Base-by-base conservation (phyloP, 441 rosid genomes). In the Gossypium davidsonii region DNA sequence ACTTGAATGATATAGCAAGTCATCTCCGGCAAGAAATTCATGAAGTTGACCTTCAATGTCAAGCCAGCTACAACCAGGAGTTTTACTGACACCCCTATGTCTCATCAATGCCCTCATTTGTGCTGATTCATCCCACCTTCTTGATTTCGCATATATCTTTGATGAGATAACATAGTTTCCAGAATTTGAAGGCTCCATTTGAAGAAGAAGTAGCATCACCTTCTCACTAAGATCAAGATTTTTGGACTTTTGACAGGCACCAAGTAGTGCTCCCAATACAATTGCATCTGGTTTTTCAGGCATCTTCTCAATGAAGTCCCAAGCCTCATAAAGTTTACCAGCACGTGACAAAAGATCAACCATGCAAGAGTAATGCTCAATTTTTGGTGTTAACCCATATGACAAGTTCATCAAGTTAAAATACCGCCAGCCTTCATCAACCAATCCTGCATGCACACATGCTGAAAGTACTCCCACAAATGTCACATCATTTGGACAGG, bases 301-400 rank as follows among this genome's bases (percentile, higher is more conserved):
- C 90, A 84, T 90, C 74, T 74, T 87, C 74, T 83, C 82, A 70
- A 93, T 76, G 56, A 93, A 78, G 63, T 89, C 85, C 97, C 94
- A 91, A n/a, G 97, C 97, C 85, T 91, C 97, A 3, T 79, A 18
- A 21, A 93, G 73, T 74, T 68, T 70, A 25, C 98, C 97, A 37
- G 91, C 91, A 59, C 96, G 96, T 52, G 94, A 88, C 74, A 87
- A 74, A 57, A 93, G 97, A 80, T 93, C 98, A 67, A 91, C 88
- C 84, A 93, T 86, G 83, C 91, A 91, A 79, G 98, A 85, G 85
- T 83, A 90, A 80, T 93, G 97, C 88, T 91, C 98, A 58, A 90
- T 82, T 77, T 85, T 90, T 2, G 96, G 98, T 17, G 78, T 84
- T 79, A 93, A 78, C 28, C 96, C 96, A 78, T 80, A 93, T 28